Conservation (phyloP, 805 yeast genomes). For the Starmerella potacharoeniae region DNA sequence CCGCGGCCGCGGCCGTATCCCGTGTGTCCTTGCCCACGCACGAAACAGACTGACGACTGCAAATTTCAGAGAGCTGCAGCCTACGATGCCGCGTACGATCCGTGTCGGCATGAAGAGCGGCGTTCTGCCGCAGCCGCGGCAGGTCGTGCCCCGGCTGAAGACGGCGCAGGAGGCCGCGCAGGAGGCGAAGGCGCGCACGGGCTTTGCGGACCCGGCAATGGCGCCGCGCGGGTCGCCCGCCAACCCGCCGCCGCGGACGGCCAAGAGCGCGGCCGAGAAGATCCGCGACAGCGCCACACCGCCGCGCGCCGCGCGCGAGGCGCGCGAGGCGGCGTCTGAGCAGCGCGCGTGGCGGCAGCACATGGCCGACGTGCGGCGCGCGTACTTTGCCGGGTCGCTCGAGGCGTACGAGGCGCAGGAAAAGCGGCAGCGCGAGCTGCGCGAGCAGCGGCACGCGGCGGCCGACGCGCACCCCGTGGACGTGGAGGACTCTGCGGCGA, state of each 20-base stretch:
- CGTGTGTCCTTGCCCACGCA: too few species aligned
- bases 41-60: neutral
- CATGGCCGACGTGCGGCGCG: constrained; percentile 57
- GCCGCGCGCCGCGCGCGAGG: constrained; percentile 17
- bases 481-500: constrained; percentile 35
- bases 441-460: constrained; percentile 29
- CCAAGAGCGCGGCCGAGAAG: constrained; percentile 43
- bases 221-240: constrained; percentile 52
- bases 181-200: constrained; percentile 47
- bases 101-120: constrained; percentile 54
- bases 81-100: constrained; percentile 16
- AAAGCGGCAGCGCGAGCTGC: constrained; percentile 31
- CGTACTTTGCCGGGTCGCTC: constrained; percentile 55
- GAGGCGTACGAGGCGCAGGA: constrained; percentile 42
- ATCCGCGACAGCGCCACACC: constrained; percentile 42
- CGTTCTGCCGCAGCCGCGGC: constrained; percentile 65
- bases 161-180: constrained; percentile 25
- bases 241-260: constrained; percentile 39
- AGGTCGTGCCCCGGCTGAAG: constrained; percentile 50
- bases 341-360: constrained; percentile 38
- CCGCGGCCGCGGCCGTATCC: too few species aligned
- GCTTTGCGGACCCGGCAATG: constrained; percentile 53
- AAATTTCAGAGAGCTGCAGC: neutral
- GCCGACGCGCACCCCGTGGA: constrained; percentile 27
- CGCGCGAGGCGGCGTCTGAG: too few species aligned